Conservation (phyloP, 129 eudicot genomes). For the Helianthus annuus region HanXRQr2.0-SUNRISE NC_035439.2:39234877-39235376, state of each 20-base stretch:
- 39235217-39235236: constrained; percentile 58
- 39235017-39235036: not conserved
- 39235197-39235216: constrained; percentile 37
- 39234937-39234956: not conserved
- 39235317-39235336: constrained; percentile 34
- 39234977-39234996: not conserved
- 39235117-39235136: constrained; percentile 39
- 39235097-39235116: not conserved
- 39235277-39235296: constrained; percentile 30
- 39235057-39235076: not conserved
- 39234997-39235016: not conserved
- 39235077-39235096: not conserved
- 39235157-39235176: constrained; percentile 35
- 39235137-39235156: constrained; percentile 53
- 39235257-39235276: constrained; percentile 57
- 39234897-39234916: not conserved
- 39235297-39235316: constrained; percentile 21
- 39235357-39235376: constrained; percentile 46
- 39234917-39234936: constrained; percentile 8
- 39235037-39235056: not conserved
- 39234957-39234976: constrained; percentile 6
- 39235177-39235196: constrained; percentile 37
- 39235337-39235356: constrained; percentile 48
- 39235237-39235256: constrained; percentile 61
- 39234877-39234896: too few relatives aligned